A percentile compares a stretch with the other conserved stretches of the same genome.
Conservation (phyloP, 73 alveolate species). For the Symbiodinium pilosum region DNA sequence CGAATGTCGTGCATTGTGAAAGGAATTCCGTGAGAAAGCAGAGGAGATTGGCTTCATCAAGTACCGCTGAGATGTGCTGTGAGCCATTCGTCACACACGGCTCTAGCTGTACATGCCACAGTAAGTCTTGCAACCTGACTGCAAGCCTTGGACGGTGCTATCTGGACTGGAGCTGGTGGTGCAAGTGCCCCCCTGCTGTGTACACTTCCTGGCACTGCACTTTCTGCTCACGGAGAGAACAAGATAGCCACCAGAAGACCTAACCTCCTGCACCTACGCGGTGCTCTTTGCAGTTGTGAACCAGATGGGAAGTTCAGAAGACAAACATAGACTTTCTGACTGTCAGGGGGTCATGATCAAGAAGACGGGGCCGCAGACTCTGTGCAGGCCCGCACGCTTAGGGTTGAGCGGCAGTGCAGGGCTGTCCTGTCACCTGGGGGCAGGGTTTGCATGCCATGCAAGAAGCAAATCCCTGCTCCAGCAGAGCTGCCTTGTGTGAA, state of each 20-base stretch:
- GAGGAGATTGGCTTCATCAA: constrained; percentile 93
- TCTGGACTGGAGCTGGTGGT: neutral
- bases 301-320: no score
- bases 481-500: no score
- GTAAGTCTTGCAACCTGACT: neutral
- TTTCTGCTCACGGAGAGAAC: neutral
- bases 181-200: neutral
- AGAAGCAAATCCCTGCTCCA: no score
- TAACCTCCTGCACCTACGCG: no score
- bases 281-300: no score
- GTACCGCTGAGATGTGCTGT: constrained; percentile 78
- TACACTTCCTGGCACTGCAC: neutral
- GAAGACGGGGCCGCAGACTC: no score
- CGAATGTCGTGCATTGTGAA: neutral
- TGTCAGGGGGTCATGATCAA: no score
- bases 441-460: no score
- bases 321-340: no score
- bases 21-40: constrained; percentile 95
- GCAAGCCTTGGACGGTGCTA: constrained; percentile 4
- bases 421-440: no score
- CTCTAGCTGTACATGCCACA: neutral
- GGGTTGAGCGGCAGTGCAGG: no score
- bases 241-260: neutral
- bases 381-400: no score
- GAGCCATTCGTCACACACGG: neutral